A percentile compares a stretch with the other conserved stretches of the same genome.
Evolutionary conservation across 2,329 filamentous ascomycete species (phyloP).

Genomic region (Colletotrichum sp.): DNA sequence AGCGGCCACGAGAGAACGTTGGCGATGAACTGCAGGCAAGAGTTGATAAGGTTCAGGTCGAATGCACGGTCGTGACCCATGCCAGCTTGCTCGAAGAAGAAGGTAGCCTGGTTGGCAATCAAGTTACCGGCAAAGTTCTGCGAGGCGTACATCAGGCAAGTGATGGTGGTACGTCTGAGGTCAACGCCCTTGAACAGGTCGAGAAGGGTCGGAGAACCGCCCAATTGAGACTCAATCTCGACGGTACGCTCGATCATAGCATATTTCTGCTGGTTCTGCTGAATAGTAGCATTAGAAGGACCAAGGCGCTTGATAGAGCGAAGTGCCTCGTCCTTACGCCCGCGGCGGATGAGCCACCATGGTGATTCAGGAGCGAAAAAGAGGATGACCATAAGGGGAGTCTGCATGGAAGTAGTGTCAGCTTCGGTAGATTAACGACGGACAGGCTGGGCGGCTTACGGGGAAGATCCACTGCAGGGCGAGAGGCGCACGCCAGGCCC

Average conservation of each 20-base stretch:
- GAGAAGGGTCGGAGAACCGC: slow-evolving; percentile 48
- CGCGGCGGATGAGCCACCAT: slow-evolving; percentile 60
- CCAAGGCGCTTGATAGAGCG: slow-evolving; percentile 53
- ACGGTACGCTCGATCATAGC: slow-evolving; percentile 64
- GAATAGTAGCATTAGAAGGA: slow-evolving; percentile 17
- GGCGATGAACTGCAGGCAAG: slow-evolving; percentile 35
- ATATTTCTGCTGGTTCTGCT: slow-evolving; percentile 48
- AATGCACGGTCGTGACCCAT: slow-evolving; percentile 26
- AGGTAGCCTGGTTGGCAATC: slow-evolving; percentile 66
- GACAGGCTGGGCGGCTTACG: background rate
- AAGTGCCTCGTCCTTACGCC: slow-evolving; percentile 45
- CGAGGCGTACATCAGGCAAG: slow-evolving; percentile 61
- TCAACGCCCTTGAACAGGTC: slow-evolving; percentile 62
- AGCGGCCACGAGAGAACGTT: slow-evolving; percentile 39
- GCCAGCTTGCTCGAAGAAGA: slow-evolving; percentile 54
- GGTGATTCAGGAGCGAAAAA: slow-evolving; percentile 56
- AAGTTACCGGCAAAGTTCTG: slow-evolving; percentile 66
- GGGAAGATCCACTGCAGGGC: slow-evolving; percentile 66
- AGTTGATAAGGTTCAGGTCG: slow-evolving; percentile 30
- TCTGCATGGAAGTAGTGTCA: slow-evolving; percentile 27
- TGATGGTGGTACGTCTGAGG: slow-evolving; percentile 58
- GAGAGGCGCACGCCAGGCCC: slow-evolving; percentile 50
- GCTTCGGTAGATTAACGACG: background rate
- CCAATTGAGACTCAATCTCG: slow-evolving; percentile 51
- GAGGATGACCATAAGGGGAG: slow-evolving; percentile 57